phyloP scores from a whole-genome alignment of 2,329 filamentous ascomycete species.

The Claviceps fusiformis region DNA sequence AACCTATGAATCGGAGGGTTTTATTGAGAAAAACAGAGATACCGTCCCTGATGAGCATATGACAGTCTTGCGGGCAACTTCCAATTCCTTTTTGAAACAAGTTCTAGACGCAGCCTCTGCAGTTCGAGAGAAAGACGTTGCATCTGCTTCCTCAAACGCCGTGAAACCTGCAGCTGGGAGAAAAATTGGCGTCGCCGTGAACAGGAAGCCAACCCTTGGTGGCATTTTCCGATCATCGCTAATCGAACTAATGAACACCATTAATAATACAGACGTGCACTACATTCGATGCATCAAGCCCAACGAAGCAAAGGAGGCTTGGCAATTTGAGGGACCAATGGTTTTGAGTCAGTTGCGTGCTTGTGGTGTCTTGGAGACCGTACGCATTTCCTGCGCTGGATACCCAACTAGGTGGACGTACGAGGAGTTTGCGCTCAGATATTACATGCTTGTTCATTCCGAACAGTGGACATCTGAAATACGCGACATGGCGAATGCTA shows the following conservation, averaged over 20 bases:
- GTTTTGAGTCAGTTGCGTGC: constrained; percentile 92
- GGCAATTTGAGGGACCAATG: constrained; percentile 99
- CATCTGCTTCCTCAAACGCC: constrained; percentile 50
- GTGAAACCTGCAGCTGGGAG: constrained; percentile 70
- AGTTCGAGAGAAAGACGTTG: constrained; percentile 78
- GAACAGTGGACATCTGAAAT: constrained; percentile 87
- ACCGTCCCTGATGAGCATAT: constrained; percentile 98
- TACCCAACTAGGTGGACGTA: constrained; percentile 98
- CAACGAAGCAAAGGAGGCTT: constrained; percentile 90
- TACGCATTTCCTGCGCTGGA: constrained; percentile 91
- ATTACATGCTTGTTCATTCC: constrained; percentile 95
- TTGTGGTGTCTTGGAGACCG: constrained; percentile 97
- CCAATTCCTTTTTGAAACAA: constrained; percentile 70
- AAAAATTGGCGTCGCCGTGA: constrained; percentile 81
- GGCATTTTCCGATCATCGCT: constrained; percentile 98
- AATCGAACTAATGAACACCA: constrained; percentile 95
- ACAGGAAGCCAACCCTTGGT: constrained; percentile 90
- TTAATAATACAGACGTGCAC: constrained; percentile 95
- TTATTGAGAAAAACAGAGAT: constrained; percentile 98
- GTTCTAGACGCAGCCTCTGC: constrained; percentile 76
- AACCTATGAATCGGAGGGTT: constrained; percentile 96
- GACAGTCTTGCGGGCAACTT: constrained; percentile 74
- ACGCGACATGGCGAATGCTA: constrained; percentile 83
- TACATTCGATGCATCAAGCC: constrained; percentile 99
- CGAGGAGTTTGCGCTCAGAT: constrained; percentile 91